Evolutionary conservation across 768 basidiomycete genomes (phyloP).

Genomic region (Leccinellum luteum): DNA sequence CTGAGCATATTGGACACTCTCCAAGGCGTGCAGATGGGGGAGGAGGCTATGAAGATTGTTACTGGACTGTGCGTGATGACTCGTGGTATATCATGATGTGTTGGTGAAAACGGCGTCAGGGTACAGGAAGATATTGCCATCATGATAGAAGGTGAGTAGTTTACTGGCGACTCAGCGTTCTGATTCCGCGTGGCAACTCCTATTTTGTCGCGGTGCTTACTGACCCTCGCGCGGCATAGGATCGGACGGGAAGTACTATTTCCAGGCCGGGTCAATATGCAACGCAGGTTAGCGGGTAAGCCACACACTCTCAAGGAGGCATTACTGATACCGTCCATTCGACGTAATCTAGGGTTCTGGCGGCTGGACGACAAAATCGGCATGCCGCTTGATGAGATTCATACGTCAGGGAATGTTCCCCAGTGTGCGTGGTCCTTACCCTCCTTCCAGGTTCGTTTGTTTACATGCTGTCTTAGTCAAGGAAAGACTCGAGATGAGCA

Average conservation of each 20-base stretch:
- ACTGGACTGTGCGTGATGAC: constrained; percentile 52
- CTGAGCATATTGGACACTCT: constrained; percentile 36
- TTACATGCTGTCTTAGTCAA: constrained; percentile 40
- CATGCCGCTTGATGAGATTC: constrained; percentile 67
- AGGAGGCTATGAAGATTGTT: constrained; percentile 59
- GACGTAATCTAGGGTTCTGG: constrained; percentile 59
- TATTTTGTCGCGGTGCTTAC: constrained; percentile 16
- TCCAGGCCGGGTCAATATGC: constrained; percentile 70
- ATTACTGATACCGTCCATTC: background rate
- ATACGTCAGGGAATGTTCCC: constrained; percentile 66
- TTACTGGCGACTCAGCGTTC: constrained; percentile 15
- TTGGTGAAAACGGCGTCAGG: constrained; percentile 28
- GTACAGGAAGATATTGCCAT: constrained; percentile 58
- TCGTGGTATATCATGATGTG: background rate
- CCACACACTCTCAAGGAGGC: background rate
- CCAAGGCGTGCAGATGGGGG: constrained; percentile 27
- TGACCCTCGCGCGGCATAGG: constrained; percentile 38
- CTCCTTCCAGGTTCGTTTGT: background rate
- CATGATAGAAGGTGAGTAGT: constrained; percentile 53
- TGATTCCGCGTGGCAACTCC: constrained; percentile 3
- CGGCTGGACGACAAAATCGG: constrained; percentile 76
- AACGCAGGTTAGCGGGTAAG: constrained; percentile 48
- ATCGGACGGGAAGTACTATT: constrained; percentile 65
- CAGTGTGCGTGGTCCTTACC: constrained; percentile 48
- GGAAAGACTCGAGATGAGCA: constrained; percentile 59